These are phyloP conservation scores for Lycium ferocissimum DNA, from an alignment of 257 asterid genomes.

Conservation along the genomic window DNA sequence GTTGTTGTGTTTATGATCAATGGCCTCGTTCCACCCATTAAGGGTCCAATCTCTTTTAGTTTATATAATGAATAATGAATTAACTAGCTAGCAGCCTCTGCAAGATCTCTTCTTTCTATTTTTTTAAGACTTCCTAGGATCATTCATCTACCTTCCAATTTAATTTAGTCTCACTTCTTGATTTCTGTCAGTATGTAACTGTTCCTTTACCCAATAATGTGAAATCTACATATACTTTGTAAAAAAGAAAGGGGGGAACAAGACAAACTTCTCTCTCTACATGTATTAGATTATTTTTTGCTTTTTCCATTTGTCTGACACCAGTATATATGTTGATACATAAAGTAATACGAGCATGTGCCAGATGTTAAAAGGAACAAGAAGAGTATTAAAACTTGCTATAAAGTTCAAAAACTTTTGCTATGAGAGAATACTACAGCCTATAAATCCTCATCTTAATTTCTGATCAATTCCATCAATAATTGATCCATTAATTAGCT, in stretches of 20 bases:
- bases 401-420: conserved; percentile 19
- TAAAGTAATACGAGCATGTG: conserved; percentile 24
- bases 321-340: conserved; percentile 19
- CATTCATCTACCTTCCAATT: conserved; percentile 40
- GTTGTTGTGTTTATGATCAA: conserved; percentile 51
- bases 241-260: background rate
- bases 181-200: conserved; percentile 35
- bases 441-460: conserved; percentile 2
- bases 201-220: conserved; percentile 37
- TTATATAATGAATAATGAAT: conserved; percentile 6
- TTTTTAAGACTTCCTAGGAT: conserved; percentile 41
- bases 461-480: conserved; percentile 16
- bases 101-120: conserved; percentile 40
- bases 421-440: conserved; percentile 15
- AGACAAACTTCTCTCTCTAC: conserved; percentile 7
- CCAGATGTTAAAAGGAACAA: conserved; percentile 26
- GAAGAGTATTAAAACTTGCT: background rate
- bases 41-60: conserved; percentile 32
- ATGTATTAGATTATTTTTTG: background rate
- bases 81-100: conserved; percentile 31
- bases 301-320: conserved; percentile 11
- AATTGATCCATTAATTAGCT: conserved; percentile 2
- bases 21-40: conserved; percentile 67
- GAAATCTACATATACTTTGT: background rate
- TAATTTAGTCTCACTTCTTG: conserved; percentile 29